Evolutionary conservation across 2,329 filamentous ascomycete genomes (phyloP).

Genomic region (Aspergillus sp.): DNA sequence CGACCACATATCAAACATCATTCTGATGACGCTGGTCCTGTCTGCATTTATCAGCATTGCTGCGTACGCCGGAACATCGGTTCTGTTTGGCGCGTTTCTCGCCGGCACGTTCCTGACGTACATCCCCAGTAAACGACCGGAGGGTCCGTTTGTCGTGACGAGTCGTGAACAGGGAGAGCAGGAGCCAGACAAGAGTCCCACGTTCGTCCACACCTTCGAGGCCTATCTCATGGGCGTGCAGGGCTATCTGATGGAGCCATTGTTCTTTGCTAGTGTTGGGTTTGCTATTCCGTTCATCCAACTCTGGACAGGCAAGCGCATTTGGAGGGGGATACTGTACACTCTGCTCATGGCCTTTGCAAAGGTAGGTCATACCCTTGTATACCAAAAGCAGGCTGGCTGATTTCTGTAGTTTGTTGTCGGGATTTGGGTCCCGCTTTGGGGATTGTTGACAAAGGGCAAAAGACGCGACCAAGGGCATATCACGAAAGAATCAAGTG

Average conservation of each 20-base stretch:
- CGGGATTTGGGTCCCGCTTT: constrained; percentile 27
- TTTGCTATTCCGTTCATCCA: constrained; percentile 33
- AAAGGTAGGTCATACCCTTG: constrained; percentile 19
- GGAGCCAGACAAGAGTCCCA: constrained; percentile 34
- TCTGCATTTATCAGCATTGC: constrained; percentile 34
- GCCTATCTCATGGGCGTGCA: constrained; percentile 36
- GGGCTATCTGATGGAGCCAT: constrained; percentile 31
- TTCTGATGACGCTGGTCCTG: constrained; percentile 36
- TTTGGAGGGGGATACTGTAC: constrained; percentile 31
- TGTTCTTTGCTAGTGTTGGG: constrained; percentile 33
- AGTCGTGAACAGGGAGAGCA: constrained; percentile 34
- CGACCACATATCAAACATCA: constrained; percentile 34
- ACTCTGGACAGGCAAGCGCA: constrained; percentile 32
- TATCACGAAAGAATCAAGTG: not conserved
- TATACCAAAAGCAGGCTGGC: not conserved
- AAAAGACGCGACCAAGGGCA: not conserved
- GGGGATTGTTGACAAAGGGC: constrained; percentile 12
- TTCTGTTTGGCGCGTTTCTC: constrained; percentile 39
- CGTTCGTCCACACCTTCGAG: constrained; percentile 41
- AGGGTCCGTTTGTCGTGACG: constrained; percentile 36
- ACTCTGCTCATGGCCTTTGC: constrained; percentile 30
- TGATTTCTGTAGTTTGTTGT: constrained; percentile 24
- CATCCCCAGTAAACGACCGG: constrained; percentile 35
- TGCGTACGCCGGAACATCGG: constrained; percentile 37
- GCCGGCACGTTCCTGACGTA: constrained; percentile 37